Evolutionary conservation across 176 grass and related monocot genomes (phyloP), one percentile per base, ranked within the genome.

Genomic region (Pontederia paniculata): DNA sequence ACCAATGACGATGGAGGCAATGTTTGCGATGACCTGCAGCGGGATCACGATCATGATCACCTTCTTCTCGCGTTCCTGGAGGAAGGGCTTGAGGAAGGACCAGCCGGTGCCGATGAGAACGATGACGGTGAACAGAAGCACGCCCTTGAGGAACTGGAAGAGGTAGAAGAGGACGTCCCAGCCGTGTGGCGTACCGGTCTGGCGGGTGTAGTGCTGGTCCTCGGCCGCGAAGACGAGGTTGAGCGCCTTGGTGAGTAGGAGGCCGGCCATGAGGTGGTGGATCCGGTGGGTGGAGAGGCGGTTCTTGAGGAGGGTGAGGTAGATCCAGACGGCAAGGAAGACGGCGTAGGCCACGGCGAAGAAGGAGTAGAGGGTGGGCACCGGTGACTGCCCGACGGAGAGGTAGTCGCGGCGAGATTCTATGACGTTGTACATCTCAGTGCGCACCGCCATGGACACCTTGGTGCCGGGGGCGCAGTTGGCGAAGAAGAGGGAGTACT

Each of bases 21-120:
- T 89, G 76, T 89, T 96, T 42, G 90, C 90, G 14, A 78, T 67
- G 17, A 96, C 90, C 82, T 96, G 90, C 45, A 96, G 50, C 0
- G 90, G 90, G 73, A 86, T 86, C 14, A 96, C 90, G 48, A 86
- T 76, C 90, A 96, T 96, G 68, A 96, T 81, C 60, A 96, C 90
- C 41, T 96, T 96, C 82, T 89, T 96, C 85, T 96, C 90, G 59
- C 80, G 79, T 62, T 96, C 85, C 85, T 96, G 90, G 58, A 96
- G 73, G 79, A 96, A 96, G 0, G 90, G 90, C 77, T 96, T 96
- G 41, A 89, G 82, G 80, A 96, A 96, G 9, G 85, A 89, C 90
- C 90, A 96, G 3, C 90, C 90, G 0, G 90, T 96, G 47, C 90
- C 90, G 17, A 96, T 86, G 37, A 96, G 85, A 14, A 88, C 85